Conservation (phyloP, 2,329 filamentous ascomycete genomes). For the Chaetomium strumarium region DNA sequence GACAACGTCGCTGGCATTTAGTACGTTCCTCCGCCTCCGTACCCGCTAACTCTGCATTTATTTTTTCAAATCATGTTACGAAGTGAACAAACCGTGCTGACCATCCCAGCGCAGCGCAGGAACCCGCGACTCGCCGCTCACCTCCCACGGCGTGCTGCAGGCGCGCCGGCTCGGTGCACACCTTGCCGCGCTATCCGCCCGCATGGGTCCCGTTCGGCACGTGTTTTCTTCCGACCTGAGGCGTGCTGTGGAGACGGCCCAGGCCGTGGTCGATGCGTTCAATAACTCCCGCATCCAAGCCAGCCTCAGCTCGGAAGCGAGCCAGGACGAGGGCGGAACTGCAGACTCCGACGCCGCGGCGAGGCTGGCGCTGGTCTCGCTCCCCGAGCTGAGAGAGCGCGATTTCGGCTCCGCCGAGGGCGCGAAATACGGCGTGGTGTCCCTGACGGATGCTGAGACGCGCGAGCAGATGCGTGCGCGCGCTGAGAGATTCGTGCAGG, state of each 20-base stretch:
- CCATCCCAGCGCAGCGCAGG: constrained; percentile 52
- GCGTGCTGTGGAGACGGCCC: constrained; percentile 66
- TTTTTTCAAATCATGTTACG: no score
- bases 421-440: constrained; percentile 43
- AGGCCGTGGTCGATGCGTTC: constrained; percentile 56
- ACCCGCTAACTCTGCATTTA: no score
- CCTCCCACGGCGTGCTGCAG: constrained; percentile 75
- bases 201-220: constrained; percentile 42
- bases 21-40: constrained; percentile 43
- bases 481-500: constrained; percentile 59
- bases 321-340: no score
- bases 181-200: constrained; percentile 38
- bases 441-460: constrained; percentile 49
- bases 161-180: constrained; percentile 63
- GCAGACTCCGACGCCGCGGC: not conserved
- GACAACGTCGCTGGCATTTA: constrained; percentile 78
- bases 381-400: constrained; percentile 59
- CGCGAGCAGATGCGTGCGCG: constrained; percentile 60
- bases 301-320: no score
- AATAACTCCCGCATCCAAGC: no score
- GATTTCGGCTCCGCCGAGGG: constrained; percentile 70
- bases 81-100: no score
- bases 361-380: constrained; percentile 33
- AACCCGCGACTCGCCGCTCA: constrained; percentile 71
- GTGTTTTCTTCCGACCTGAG: constrained; percentile 75